phyloP scores from a whole-genome alignment of 306 rosid species.

The Cicer bijugum region DNA sequence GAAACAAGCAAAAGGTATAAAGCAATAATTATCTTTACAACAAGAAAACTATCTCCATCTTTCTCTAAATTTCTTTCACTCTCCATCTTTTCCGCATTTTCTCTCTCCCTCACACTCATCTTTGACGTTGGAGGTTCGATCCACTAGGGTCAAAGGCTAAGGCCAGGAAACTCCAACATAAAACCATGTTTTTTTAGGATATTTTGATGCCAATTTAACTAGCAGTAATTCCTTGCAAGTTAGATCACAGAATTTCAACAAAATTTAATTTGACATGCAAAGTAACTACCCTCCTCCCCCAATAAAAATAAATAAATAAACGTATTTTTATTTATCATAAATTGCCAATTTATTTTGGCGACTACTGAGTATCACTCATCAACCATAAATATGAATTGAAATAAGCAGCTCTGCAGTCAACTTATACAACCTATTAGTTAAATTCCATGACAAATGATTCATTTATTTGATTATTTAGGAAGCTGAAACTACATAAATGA shows the following conservation, averaged over 20 bases:
- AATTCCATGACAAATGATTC: slow-evolving; percentile 37
- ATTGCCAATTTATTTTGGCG: background rate
- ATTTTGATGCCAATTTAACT: background rate
- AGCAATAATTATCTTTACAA: background rate
- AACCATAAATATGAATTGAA: background rate
- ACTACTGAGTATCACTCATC: background rate
- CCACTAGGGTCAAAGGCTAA: background rate
- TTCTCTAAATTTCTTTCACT: too few species aligned
- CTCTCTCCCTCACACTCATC: too few species aligned
- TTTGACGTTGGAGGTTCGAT: background rate
- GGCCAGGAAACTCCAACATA: background rate
- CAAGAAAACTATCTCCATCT: too few species aligned
- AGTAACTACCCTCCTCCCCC: background rate
- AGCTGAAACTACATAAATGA: slow-evolving; percentile 17
- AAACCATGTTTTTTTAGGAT: background rate
- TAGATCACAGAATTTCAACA: slow-evolving; percentile 6
- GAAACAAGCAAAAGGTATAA: slow-evolving; percentile 1
- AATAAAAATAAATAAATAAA: slow-evolving; percentile 1
- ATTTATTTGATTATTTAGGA: slow-evolving; percentile 22
- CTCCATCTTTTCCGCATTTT: too few species aligned
- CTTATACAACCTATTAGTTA: background rate
- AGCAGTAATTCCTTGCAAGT: background rate
- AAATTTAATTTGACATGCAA: background rate
- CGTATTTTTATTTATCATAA: slow-evolving; percentile 6
- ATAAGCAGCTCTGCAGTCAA: slow-evolving; percentile 1